Base-by-base conservation (phyloP, 257 asterid species). In the Nicotiana undulata region DNA sequence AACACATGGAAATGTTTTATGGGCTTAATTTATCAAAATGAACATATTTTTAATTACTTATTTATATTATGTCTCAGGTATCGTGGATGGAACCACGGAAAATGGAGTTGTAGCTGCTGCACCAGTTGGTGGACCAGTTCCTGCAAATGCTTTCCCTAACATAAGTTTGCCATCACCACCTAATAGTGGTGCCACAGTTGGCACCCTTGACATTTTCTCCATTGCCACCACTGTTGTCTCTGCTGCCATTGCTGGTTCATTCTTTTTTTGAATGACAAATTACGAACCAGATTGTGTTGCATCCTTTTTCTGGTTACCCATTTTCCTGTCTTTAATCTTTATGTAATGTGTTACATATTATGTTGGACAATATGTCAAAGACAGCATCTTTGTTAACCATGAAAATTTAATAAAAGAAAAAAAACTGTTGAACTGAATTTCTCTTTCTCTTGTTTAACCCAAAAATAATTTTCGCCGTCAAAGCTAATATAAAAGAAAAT, bases 121-220 rank as follows among this genome's bases (percentile, higher is more conserved):
- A 49, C 91, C 97, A 0, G 79, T 87, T 13, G 95, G 97, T 5
- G 89, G 89, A 11, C 95, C 94, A 0, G 88, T 88, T 24, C 65
- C 91, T 1, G 80, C 55, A 1, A 85, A 87, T 15, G 82, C 79
- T 24, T 84, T 86, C 63, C 66, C 87, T 46, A 32, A 81, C 28
- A 63, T 59, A 24, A 28, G 85, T 7, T 85, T 87, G 0, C 85
- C 86, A 6, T 79, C 81, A 3, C n/a, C 86, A 18, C 89, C 85
- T 2, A 3, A 44, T 0, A 40, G 46, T 70, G 83, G 83, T 11
- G 80, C 81, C 3, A 84, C 90, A 55, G 55, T 82, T 9, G 31
- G 26, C 17, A 52, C 76, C 16, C 65, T 53, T 9, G 83, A 74
- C 59, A 80, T 46, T n/a, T 55, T 88, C 67, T 9, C 83, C 29